A percentile compares a stretch with the other conserved stretches of the same genome.
Conservation (phyloP, 306 rosid genomes). For the Delonix regia region DNA sequence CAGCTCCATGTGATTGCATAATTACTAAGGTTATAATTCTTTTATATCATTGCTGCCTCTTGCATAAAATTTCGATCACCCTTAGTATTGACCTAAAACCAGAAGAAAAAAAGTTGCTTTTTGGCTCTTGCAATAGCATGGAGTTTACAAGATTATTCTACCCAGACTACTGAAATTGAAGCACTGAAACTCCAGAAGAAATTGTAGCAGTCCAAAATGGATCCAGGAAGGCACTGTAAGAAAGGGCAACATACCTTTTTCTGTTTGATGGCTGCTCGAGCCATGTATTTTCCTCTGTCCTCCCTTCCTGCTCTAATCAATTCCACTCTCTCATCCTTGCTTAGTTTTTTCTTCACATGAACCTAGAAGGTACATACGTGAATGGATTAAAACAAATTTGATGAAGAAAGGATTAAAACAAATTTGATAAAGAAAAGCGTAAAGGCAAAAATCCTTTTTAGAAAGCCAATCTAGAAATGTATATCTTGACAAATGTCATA, state of each 20-base stretch:
- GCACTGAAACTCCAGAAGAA: not conserved
- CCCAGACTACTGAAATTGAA: not conserved
- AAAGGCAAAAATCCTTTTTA: not conserved
- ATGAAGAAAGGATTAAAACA: constrained; percentile 10
- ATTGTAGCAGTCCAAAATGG: not conserved
- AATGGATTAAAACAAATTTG: constrained; percentile 16
- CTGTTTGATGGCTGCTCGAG: constrained; percentile 82
- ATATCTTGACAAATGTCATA: not conserved
- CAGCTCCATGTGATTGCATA: not conserved
- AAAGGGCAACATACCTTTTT: constrained; percentile 62
- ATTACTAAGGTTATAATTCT: not conserved
- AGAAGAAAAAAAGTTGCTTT: not conserved
- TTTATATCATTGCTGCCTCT: not conserved
- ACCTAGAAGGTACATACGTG: constrained; percentile 47
- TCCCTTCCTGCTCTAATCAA: constrained; percentile 85
- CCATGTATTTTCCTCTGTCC: constrained; percentile 77
- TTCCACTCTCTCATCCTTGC: constrained; percentile 75
- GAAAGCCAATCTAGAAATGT: not conserved
- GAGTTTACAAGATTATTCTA: not conserved
- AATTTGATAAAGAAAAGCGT: not conserved
- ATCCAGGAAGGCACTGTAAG: not conserved
- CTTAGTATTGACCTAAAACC: not conserved
- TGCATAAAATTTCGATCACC: not conserved
- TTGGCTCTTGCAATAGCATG: not conserved
- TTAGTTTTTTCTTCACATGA: constrained; percentile 68